Evolutionary conservation across 2,329 filamentous ascomycete genomes (phyloP).

Genomic region (Alternaria ventricosa): DNA sequence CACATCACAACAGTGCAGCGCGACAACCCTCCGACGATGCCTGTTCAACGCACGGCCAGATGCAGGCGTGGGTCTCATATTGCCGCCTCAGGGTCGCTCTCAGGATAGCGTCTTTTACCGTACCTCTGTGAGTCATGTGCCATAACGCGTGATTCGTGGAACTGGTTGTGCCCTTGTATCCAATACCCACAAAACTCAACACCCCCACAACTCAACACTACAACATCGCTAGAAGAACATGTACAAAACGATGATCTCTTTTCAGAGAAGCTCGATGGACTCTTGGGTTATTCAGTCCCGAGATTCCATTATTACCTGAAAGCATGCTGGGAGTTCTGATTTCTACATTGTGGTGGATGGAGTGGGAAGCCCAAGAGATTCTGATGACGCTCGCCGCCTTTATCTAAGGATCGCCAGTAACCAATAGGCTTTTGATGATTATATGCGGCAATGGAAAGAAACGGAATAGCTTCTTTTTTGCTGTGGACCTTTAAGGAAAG

Average conservation of each 20-base stretch:
- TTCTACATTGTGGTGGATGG: background rate
- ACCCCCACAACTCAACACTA: background rate
- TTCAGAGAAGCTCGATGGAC: background rate
- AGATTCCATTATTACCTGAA: background rate
- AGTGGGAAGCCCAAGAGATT: background rate
- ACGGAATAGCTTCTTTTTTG: background rate
- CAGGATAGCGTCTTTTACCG: background rate
- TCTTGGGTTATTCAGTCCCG: background rate
- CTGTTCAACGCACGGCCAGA: slow-evolving; percentile 9
- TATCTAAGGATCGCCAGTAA: background rate
- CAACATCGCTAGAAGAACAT: background rate
- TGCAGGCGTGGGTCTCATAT: slow-evolving; percentile 5
- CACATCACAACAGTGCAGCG: slow-evolving; percentile 4
- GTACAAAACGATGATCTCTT: background rate
- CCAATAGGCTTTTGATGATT: background rate
- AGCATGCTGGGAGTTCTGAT: background rate
- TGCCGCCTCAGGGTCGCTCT: slow-evolving; percentile 2
- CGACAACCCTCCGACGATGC: slow-evolving; percentile 10
- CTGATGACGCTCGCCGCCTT: background rate
- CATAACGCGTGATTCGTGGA: background rate
- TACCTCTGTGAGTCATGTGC: background rate
- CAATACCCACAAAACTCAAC: background rate
- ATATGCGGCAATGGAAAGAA: background rate
- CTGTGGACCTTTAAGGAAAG: background rate
- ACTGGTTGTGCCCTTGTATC: background rate